These are phyloP conservation scores for Amanita subjunquillea DNA, from an alignment of 768 basidiomycete genomes.

Conservation along the genomic window DNA sequence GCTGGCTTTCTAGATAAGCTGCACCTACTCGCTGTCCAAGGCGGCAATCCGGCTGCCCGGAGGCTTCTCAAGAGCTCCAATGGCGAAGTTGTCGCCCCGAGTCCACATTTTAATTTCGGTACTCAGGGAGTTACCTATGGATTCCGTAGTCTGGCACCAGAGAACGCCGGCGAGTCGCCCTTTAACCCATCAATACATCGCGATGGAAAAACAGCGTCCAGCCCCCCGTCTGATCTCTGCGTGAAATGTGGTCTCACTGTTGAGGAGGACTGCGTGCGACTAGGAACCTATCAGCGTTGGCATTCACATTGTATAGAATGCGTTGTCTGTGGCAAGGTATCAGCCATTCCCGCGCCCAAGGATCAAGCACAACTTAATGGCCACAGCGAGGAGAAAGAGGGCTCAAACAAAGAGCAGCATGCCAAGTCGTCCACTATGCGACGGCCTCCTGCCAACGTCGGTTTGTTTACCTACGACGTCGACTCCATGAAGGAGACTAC, in stretches of 20 bases:
- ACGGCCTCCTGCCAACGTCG: constrained; percentile 74
- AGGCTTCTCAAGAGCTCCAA: constrained; percentile 68
- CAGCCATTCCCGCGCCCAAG: constrained; percentile 50
- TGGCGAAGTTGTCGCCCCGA: constrained; percentile 43
- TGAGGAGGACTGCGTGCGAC: constrained; percentile 92
- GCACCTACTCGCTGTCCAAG: constrained; percentile 80
- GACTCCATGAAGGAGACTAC: constrained; percentile 57
- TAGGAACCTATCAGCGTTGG: constrained; percentile 97
- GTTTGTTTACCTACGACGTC: constrained; percentile 67
- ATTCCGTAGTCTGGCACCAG: constrained; percentile 85
- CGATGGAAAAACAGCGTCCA: constrained; percentile 46
- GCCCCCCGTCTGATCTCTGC: constrained; percentile 86
- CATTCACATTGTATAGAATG: constrained; percentile 94
- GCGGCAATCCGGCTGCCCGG: constrained; percentile 69
- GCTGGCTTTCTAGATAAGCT: constrained; percentile 86
- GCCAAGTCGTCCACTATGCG: constrained; percentile 55
- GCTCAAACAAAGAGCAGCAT: constrained; percentile 27
- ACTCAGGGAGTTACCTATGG: constrained; percentile 89
- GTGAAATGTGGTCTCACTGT: constrained; percentile 83
- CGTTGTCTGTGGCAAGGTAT: constrained; percentile 63
- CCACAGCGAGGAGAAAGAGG: constrained; percentile 36
- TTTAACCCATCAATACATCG: constrained; percentile 38
- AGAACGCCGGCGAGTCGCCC: constrained; percentile 83
- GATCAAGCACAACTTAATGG: constrained; percentile 38
- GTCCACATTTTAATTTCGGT: constrained; percentile 46